Conservation (phyloP, 805 yeast species). For the Candida nonsorbophila region DNA sequence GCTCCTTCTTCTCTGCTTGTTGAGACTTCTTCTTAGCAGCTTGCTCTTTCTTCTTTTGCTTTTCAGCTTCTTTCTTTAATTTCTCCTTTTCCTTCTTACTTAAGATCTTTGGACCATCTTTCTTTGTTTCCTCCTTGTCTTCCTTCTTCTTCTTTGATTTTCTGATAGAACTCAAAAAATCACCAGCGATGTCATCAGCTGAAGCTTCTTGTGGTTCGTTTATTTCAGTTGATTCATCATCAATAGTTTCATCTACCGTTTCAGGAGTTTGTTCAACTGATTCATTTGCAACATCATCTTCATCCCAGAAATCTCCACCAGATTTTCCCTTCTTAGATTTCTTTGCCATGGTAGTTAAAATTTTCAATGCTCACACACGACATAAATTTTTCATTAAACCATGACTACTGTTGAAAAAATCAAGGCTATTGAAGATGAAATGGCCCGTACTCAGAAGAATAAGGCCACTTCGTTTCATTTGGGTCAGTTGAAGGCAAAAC, state of each 20-base stretch:
- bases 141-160: constrained; percentile 71
- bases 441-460: constrained; percentile 97
- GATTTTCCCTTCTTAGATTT: constrained; percentile 57
- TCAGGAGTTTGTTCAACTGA: constrained; percentile 26
- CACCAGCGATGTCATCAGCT: constrained; percentile 41
- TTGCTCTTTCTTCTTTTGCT: constrained; percentile 83
- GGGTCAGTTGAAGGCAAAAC: constrained; percentile 94
- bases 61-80: constrained; percentile 90
- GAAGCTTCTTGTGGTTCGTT: constrained; percentile 13
- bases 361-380: constrained; percentile 1
- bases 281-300: constrained; percentile 33
- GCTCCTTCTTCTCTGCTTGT: constrained; percentile 55
- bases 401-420: constrained; percentile 55
- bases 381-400: background rate
- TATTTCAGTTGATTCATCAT: constrained; percentile 35
- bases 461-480: constrained; percentile 96
- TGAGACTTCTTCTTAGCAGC: constrained; percentile 81
- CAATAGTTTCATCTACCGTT: constrained; percentile 20
- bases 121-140: constrained; percentile 43
- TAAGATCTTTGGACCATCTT: constrained; percentile 68
- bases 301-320: constrained; percentile 74
- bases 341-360: constrained; percentile 41
- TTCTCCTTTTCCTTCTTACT: constrained; percentile 92
- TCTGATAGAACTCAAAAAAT: constrained; percentile 79
- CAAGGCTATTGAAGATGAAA: constrained; percentile 91